Conservation (phyloP, 75 land plant species). For the Pinus taeda region DNA sequence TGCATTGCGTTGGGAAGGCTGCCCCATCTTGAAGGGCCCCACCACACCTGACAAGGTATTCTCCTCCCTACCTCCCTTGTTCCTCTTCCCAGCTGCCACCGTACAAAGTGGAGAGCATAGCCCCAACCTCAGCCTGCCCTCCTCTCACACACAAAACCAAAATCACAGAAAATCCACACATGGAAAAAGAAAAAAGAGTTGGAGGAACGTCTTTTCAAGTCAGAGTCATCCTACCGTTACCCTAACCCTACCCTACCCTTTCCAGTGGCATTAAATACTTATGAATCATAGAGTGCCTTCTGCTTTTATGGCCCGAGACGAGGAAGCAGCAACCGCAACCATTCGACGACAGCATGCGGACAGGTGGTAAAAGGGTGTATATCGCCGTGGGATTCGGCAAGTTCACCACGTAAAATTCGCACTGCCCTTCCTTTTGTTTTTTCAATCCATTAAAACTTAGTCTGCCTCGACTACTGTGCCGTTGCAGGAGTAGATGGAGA, state of each 20-base stretch:
- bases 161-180: neutral
- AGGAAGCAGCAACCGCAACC: too few relatives aligned
- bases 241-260: too few relatives aligned
- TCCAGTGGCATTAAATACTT: too few relatives aligned
- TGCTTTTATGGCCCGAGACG: too few relatives aligned
- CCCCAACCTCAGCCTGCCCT: too few relatives aligned
- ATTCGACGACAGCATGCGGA: too few relatives aligned
- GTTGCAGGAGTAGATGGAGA: neutral
- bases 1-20: neutral
- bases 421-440: neutral
- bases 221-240: neutral
- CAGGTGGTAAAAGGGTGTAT: neutral
- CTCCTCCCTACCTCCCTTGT: neutral
- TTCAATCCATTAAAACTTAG: neutral
- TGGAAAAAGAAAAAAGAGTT: neutral
- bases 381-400: constrained; percentile 2
- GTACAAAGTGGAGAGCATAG: too few relatives aligned
- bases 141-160: too few relatives aligned
- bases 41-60: constrained; percentile 2
- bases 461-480: constrained; percentile 1
- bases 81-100: too few relatives aligned
- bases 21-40: neutral
- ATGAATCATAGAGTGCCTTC: too few relatives aligned
- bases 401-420: neutral
- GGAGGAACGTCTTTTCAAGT: neutral